Conservation (phyloP, 495 filamentous ascomycete genomes). For the Bryoglossum gracile region DNA sequence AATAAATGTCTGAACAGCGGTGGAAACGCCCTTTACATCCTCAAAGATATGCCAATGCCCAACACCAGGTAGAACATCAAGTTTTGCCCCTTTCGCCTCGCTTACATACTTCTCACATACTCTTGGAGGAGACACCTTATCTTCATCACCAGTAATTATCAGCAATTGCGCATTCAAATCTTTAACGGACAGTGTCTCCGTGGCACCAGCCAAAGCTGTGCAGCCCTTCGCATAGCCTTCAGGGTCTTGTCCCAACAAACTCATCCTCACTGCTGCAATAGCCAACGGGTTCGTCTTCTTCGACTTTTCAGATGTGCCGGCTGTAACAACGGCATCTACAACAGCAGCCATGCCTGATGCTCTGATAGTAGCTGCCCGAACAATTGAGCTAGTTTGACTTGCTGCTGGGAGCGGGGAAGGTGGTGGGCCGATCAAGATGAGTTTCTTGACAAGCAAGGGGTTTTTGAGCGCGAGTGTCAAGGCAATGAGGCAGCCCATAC, state of each 20-base stretch:
- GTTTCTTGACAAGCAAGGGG: background rate
- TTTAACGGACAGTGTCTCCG: background rate
- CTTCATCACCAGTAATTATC: background rate
- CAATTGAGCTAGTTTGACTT: background rate
- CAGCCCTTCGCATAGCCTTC: background rate
- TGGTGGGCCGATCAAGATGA: background rate
- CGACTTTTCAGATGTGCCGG: background rate
- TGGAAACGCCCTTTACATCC: background rate
- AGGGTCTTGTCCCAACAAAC: background rate
- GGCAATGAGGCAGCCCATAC: background rate
- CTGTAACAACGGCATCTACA: background rate
- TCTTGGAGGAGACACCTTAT: background rate
- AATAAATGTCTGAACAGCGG: too few species aligned
- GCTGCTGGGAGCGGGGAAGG: background rate
- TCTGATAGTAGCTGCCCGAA: background rate
- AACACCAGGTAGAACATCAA: background rate
- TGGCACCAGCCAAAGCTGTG: background rate
- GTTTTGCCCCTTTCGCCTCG: background rate
- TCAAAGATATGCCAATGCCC: background rate
- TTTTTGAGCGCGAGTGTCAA: background rate
- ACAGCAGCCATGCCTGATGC: background rate
- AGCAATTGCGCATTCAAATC: background rate
- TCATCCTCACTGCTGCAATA: background rate
- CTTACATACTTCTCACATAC: background rate
- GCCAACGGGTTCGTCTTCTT: background rate